Evolutionary conservation across 805 yeast genomes (phyloP).

Genomic region (Wickerhamiella sergipiensis): DNA sequence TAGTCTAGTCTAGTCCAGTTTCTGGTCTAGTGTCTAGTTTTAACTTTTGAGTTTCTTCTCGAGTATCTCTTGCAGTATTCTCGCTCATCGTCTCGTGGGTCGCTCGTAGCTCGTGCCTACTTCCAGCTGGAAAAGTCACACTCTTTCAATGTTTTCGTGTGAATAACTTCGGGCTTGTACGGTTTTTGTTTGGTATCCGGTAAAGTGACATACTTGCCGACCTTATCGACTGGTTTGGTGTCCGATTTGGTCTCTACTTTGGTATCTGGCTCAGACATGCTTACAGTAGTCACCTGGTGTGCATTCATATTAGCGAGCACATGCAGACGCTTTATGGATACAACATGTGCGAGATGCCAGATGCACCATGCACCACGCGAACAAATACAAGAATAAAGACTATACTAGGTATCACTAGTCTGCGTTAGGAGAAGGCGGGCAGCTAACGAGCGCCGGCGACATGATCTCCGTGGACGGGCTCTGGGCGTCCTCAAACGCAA

Average conservation of each 20-base stretch:
- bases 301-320: too few species aligned
- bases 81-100: too few species aligned
- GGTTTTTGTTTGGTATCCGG: neutral
- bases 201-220: neutral
- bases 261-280: neutral
- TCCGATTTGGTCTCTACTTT: too few species aligned
- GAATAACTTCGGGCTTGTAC: neutral
- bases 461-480: neutral
- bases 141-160: neutral
- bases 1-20: too few species aligned
- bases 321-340: too few species aligned
- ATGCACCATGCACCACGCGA: too few species aligned
- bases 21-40: too few species aligned
- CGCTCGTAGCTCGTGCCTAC: too few species aligned
- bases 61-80: too few species aligned
- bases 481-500: neutral
- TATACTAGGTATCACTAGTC: neutral
- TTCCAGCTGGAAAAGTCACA: neutral
- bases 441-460: constrained; percentile 16
- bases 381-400: neutral
- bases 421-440: constrained; percentile 17
- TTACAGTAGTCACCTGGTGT: too few species aligned
- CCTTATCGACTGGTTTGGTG: neutral
- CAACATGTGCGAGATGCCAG: too few species aligned
- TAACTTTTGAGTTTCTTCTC: too few species aligned